These are phyloP conservation scores for Solanum pennellii DNA, from an alignment of 257 asterid genomes.

Conservation along the genomic window DNA sequence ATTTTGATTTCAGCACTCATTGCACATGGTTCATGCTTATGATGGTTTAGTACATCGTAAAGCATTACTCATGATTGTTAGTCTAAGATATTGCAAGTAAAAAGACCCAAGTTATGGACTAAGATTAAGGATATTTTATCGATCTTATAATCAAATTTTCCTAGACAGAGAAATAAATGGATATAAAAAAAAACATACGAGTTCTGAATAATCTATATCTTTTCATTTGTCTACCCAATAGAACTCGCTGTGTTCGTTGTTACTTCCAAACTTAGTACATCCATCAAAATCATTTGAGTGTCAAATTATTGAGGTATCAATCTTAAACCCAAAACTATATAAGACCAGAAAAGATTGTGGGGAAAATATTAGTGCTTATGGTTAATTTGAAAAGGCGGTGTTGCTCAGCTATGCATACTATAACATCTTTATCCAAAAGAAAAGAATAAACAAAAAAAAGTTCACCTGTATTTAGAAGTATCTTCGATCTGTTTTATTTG, in stretches of 20 bases:
- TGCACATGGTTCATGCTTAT: not conserved
- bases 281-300: not conserved
- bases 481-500: not conserved
- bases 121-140: not conserved
- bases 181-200: not conserved
- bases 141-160: not conserved
- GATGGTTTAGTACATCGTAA: not conserved
- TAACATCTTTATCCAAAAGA: not conserved
- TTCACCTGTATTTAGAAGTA: not conserved
- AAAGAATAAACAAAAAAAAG: not conserved
- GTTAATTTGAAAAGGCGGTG: not conserved
- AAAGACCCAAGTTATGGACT: not conserved
- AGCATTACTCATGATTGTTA: not conserved
- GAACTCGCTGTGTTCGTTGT: not conserved
- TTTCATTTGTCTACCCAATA: not conserved
- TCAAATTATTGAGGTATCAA: not conserved
- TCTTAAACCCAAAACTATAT: not conserved
- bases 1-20: not conserved
- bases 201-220: not conserved
- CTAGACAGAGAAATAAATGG: not conserved
- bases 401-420: not conserved
- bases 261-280: not conserved
- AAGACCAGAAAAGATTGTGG: not conserved
- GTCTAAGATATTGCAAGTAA: not conserved
- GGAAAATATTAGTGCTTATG: not conserved